phyloP scores from a whole-genome alignment of 2,329 filamentous ascomycete species.

The Alternaria arborescens region DNA sequence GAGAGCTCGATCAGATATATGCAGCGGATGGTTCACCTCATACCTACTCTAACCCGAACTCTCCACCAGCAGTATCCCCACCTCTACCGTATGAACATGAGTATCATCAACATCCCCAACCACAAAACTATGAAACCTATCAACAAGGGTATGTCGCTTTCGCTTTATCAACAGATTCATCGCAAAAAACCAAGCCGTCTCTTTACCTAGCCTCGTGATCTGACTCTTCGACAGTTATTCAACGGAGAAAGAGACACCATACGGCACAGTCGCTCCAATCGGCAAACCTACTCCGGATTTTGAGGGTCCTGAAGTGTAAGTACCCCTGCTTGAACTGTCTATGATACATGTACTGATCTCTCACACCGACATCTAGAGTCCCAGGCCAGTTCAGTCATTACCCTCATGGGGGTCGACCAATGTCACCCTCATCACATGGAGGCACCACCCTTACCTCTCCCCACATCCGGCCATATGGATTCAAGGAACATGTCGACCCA shows the following conservation, averaged over 20 bases:
- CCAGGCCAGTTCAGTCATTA: slow-evolving; percentile 27
- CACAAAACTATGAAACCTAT: slow-evolving; percentile 18
- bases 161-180: neutral
- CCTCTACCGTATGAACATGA: slow-evolving; percentile 28
- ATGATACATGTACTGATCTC: neutral
- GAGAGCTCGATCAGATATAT: slow-evolving; percentile 30
- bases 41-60: slow-evolving; percentile 17
- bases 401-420: slow-evolving; percentile 20
- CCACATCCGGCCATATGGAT: slow-evolving; percentile 29
- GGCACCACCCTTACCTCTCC: slow-evolving; percentile 27
- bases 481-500: slow-evolving; percentile 37
- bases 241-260: slow-evolving; percentile 33
- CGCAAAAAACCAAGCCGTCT: neutral
- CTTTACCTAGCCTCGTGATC: neutral
- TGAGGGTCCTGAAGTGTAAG: slow-evolving; percentile 29
- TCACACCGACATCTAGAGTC: slow-evolving; percentile 14
- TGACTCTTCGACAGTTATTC: slow-evolving; percentile 26
- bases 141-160: slow-evolving; percentile 22
- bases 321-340: neutral
- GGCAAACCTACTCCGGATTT: slow-evolving; percentile 31
- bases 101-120: slow-evolving; percentile 14
- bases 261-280: slow-evolving; percentile 14
- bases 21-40: slow-evolving; percentile 16
- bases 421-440: slow-evolving; percentile 30
- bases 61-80: slow-evolving; percentile 27